These are phyloP conservation scores for Huntiella omanensis DNA, from an alignment of 2,329 filamentous ascomycete species.

Conservation along the genomic window DNA sequence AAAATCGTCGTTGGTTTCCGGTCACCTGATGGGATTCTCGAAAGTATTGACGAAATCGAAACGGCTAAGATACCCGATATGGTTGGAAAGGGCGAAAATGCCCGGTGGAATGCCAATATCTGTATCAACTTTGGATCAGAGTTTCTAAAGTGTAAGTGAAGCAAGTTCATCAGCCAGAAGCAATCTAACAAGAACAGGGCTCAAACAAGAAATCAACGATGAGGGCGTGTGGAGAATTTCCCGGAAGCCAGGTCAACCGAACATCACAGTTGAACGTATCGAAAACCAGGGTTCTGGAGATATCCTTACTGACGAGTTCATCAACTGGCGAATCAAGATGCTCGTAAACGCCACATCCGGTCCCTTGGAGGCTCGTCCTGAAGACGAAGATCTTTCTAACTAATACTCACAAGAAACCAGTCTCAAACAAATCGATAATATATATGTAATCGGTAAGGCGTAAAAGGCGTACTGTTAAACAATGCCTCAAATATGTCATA, in stretches of 20 bases:
- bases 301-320: slow-evolving; percentile 60
- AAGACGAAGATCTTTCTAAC: not conserved
- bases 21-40: slow-evolving; percentile 47
- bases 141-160: slow-evolving; percentile 54
- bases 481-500: no score
- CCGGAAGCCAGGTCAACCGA: slow-evolving; percentile 39
- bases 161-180: not conserved
- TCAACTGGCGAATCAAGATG: slow-evolving; percentile 47
- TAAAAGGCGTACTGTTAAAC: no score
- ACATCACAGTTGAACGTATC: slow-evolving; percentile 56
- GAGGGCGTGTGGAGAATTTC: slow-evolving; percentile 68
- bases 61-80: slow-evolving; percentile 61
- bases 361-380: not conserved
- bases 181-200: slow-evolving; percentile 22
- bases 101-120: slow-evolving; percentile 75
- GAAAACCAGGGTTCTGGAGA: slow-evolving; percentile 57
- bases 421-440: no score
- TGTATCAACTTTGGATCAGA: slow-evolving; percentile 77
- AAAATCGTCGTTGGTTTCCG: slow-evolving; percentile 85
- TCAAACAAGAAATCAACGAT: slow-evolving; percentile 43
- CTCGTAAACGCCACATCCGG: slow-evolving; percentile 5
- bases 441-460: no score
- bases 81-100: slow-evolving; percentile 45
- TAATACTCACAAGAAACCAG: no score
- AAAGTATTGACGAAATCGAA: slow-evolving; percentile 56